These are phyloP conservation scores for Dactylellina sp. DNA, from an alignment of 2,329 filamentous ascomycete genomes.

Conservation along the genomic window DNA sequence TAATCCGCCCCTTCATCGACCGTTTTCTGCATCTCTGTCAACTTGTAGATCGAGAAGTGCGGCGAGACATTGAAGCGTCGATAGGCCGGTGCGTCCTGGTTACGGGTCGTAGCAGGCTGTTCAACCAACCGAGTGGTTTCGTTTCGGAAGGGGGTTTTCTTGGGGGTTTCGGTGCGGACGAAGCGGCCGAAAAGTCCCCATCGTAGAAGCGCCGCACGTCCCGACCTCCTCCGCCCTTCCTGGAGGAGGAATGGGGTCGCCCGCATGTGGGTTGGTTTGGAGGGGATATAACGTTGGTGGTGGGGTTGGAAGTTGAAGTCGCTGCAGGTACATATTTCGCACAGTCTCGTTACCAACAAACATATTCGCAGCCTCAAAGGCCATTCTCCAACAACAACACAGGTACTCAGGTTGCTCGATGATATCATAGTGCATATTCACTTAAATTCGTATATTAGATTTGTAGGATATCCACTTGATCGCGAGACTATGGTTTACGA, in stretches of 20 bases:
- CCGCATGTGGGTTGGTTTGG: conserved; percentile 23
- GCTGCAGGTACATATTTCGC: background rate
- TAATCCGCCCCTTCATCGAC: conserved; percentile 37
- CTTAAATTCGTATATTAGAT: too few species aligned
- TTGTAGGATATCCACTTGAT: too few species aligned
- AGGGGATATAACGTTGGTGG: background rate
- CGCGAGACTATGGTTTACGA: too few species aligned
- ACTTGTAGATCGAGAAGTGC: conserved; percentile 45
- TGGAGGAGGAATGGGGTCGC: conserved; percentile 9
- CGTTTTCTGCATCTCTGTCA: conserved; percentile 37
- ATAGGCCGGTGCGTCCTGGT: conserved; percentile 10
- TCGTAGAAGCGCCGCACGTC: conserved; percentile 11
- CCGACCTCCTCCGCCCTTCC: background rate
- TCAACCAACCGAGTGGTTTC: background rate
- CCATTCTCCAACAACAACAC: conserved; percentile 36
- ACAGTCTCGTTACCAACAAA: too few species aligned
- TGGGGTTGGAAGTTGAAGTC: background rate
- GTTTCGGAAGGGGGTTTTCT: conserved; percentile 9
- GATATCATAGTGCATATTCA: background rate
- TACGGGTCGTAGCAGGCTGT: conserved; percentile 1
- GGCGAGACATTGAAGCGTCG: conserved; percentile 31
- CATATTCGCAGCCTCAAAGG: too few species aligned
- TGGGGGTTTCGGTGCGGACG: conserved; percentile 5
- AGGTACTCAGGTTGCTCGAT: too few species aligned
- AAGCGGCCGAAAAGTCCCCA: conserved; percentile 32